Percentiles rank a stretch among this genome's conserved stretches.
phyloP scores from a whole-genome alignment of 2,329 filamentous ascomycete species.

The Aureobasidium pullulans region DNA sequence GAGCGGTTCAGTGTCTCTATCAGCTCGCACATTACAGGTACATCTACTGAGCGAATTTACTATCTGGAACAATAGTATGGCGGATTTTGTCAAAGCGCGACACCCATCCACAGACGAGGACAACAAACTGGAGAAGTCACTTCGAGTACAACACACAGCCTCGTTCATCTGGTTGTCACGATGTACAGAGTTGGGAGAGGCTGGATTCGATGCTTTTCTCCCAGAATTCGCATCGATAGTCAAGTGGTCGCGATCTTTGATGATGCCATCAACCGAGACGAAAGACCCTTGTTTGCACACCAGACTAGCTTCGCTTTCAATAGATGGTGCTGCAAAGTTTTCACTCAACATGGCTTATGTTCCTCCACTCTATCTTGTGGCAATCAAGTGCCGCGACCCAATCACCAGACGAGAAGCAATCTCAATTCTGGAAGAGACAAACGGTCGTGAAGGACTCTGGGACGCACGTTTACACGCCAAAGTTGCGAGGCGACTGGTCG shows the following conservation, averaged over 20 bases:
- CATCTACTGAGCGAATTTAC: slow-evolving; percentile 1
- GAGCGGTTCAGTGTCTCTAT: background rate
- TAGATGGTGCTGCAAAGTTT: slow-evolving; percentile 16
- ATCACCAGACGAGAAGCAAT: slow-evolving; percentile 20
- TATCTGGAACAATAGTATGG: slow-evolving; percentile 5
- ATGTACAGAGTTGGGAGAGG: slow-evolving; percentile 16
- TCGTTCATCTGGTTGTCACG: slow-evolving; percentile 18
- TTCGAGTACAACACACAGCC: slow-evolving; percentile 19
- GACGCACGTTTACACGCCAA: slow-evolving; percentile 17
- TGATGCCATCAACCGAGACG: background rate
- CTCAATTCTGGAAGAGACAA: slow-evolving; percentile 16
- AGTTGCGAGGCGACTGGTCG: slow-evolving; percentile 25
- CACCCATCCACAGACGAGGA: background rate
- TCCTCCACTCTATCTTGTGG: slow-evolving; percentile 20
- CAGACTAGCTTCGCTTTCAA: slow-evolving; percentile 1
- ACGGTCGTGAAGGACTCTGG: slow-evolving; percentile 20
- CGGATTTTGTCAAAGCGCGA: background rate
- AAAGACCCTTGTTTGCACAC: background rate
- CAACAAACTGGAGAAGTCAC: background rate
- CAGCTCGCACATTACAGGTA: background rate
- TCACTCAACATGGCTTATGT: slow-evolving; percentile 23
- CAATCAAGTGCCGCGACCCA: slow-evolving; percentile 22
- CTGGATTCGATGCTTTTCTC: slow-evolving; percentile 16
- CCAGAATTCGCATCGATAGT: slow-evolving; percentile 19
- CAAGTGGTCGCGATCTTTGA: background rate